Evolutionary conservation across 305 asterid genomes (phyloP).

Genomic region (Fraxinus floribunda): DNA sequence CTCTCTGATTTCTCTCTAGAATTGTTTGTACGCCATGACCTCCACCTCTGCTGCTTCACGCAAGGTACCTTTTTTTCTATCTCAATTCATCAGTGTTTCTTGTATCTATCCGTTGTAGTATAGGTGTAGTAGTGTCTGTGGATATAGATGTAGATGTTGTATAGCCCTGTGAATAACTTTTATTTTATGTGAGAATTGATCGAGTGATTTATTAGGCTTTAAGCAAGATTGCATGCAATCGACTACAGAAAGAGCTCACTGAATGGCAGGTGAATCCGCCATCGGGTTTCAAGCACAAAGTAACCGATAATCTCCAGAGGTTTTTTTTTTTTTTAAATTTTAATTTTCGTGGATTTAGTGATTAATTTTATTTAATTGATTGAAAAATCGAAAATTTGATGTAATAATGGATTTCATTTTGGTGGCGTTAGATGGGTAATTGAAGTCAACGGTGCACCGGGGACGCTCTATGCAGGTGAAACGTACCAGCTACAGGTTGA

Average conservation of each 20-base stretch:
- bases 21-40: conserved; percentile 54
- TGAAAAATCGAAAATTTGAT: background rate
- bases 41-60: conserved; percentile 80
- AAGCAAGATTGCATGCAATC: conserved; percentile 96
- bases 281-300: conserved; percentile 80
- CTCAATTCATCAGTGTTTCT: background rate
- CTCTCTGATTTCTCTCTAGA: conserved; percentile 22
- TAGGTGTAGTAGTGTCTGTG: background rate
- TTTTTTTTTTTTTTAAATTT: background rate
- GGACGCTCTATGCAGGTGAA: conserved; percentile 81
- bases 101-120: background rate
- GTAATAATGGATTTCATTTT: conserved; percentile 14
- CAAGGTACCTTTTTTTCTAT: conserved; percentile 49
- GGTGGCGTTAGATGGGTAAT: conserved; percentile 69
- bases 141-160: background rate
- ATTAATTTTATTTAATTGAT: background rate
- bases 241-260: conserved; percentile 85
- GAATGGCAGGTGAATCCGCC: conserved; percentile 98
- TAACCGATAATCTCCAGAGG: conserved; percentile 92
- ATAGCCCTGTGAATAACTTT: too few species aligned
- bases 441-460: conserved; percentile 90
- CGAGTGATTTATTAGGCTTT: conserved; percentile 48
- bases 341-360: background rate
- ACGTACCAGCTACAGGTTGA: conserved; percentile 92
- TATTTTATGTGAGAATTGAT: conserved; percentile 4